A percentile compares a stretch with the other conserved stretches of the same genome.
Conservation (phyloP, 225 moss, liverwort and hornwort species). For the Asterella californica region DNA sequence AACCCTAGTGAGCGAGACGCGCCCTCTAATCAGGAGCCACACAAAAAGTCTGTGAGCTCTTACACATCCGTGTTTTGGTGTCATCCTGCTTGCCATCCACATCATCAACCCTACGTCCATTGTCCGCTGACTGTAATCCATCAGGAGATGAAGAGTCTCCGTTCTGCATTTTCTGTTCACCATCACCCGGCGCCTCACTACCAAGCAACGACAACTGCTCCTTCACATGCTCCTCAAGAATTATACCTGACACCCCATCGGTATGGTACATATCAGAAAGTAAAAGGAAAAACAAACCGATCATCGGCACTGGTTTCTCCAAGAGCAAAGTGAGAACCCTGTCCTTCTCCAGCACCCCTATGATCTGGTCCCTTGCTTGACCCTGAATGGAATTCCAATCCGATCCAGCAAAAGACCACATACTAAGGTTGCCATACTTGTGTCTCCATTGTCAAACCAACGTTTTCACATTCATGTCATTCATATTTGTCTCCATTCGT, state of each 20-base stretch:
- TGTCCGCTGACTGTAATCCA: not conserved
- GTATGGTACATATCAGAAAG: not conserved
- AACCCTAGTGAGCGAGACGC: no score
- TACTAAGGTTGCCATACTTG: not conserved
- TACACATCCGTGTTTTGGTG: no score
- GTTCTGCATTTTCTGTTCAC: not conserved
- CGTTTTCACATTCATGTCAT: not conserved
- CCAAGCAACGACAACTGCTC: conserved; percentile 3
- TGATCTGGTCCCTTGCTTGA: not conserved
- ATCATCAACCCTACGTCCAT: not conserved
- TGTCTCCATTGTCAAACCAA: not conserved
- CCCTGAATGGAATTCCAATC: no score
- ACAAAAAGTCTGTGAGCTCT: no score
- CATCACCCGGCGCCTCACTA: not conserved
- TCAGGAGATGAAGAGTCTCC: not conserved
- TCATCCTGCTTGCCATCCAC: not conserved
- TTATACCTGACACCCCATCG: conserved; percentile 9
- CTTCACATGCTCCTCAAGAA: conserved; percentile 22
- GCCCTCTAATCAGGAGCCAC: no score
- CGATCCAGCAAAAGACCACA: not conserved
- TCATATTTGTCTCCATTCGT: not conserved
- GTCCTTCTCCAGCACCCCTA: not conserved
- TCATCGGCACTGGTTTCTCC: no score
- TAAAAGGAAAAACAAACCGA: not conserved
- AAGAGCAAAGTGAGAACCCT: no score